Base-by-base conservation (phyloP, 1,284 basidiomycete species). In the Heterobasidion occidentale region DNA sequence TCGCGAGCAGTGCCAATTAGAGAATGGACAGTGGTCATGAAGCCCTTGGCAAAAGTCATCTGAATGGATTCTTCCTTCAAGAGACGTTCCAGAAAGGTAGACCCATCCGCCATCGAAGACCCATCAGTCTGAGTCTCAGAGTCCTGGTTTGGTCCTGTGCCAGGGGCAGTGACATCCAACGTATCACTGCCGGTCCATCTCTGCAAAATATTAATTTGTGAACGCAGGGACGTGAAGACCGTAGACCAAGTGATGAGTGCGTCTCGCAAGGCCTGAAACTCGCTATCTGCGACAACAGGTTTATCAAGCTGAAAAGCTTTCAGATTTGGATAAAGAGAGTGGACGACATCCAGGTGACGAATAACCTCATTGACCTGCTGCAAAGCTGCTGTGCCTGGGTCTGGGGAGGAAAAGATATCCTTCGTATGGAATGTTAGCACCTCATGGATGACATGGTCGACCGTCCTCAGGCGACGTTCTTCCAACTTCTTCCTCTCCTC, bases 51-150 rank as follows among this genome's bases (percentile, higher is more conserved):
- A 68, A 99, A 98, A 3, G 92, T 94, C 53, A 90, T 81, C 70
- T 97, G 90, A 64, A 98, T 86, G 15, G 89, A 90, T 65, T 98
- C 96, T 71, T 99, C 97, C 69, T 98, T 98, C 59, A 98, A 80
- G 46, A 99, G 78, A 44, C 94, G 85, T 69, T 99, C 97, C 38
- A 98, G 88, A 68, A 99, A 99, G 64, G 83, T 90, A 59, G 79
- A 88, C 58, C 78, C 80, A 62, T 83, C 81, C 15, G 78, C 68
- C 42, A 78, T 67, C 36, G 61, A 49, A 15, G 56, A 51, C 34
- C 36, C 15, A 11, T 51, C 50, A 19, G 35, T 33, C 11, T 48
- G 46, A 0, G 38, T 12, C 3, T 42, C 38, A 11, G 38, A 11
- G 38, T 42, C 38, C n/a, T 11, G n/a, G 9, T 19, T 11, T 19